Evolutionary conservation across 768 basidiomycete species (phyloP), one percentile per base, ranked within the genome.

Genomic region (Leccinum longicurvipes): DNA sequence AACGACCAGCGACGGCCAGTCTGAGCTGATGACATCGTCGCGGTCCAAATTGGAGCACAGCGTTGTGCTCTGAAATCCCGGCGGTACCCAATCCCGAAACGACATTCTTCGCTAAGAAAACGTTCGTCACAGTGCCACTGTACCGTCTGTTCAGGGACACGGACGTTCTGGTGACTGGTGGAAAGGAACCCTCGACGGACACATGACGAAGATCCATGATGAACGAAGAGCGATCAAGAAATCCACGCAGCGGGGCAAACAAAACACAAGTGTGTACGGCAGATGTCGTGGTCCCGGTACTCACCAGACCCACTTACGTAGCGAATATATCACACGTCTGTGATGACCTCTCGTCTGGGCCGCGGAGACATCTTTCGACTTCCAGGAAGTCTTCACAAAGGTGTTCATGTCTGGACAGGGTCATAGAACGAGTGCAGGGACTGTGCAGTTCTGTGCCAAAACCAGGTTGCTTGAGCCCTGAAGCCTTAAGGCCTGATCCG

Each of bases 311-410:
- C 42, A 24, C 27, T 44, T 31, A 19, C 21, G 23, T 19, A 41
- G 29, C 42, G 55, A 23, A 36, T 47, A 53, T 23, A 29, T 45
- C 27, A 34, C 48, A 53, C 44, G 48, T 45, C 34, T 21, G 27
- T 34, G 21, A 9, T 12, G 0, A 32, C 23, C 44, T 21, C 6
- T 34, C 32, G 23, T 45, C 39, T 50, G 32, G 12, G 23, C 60
- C 53, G 53, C 53, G 53, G 57, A 41, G 57, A 47, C 24, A 21
- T 57, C 39, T 41, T 36, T 60, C 52, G 28, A 27, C 31, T 53
- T 23, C 50, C 32, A 5, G 23, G 19, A 23, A 45, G 52, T 28
- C 36, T 27, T 47, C 34, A 61, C 59, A 42, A 57, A 28, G 54
- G 19, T 34, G n/a, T 54, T 29, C 49, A 17, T 41, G 46, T 27